These are phyloP conservation scores for Porphyrellus sp. DNA, from an alignment of 1,284 basidiomycete genomes.

Conservation along the genomic window DNA sequence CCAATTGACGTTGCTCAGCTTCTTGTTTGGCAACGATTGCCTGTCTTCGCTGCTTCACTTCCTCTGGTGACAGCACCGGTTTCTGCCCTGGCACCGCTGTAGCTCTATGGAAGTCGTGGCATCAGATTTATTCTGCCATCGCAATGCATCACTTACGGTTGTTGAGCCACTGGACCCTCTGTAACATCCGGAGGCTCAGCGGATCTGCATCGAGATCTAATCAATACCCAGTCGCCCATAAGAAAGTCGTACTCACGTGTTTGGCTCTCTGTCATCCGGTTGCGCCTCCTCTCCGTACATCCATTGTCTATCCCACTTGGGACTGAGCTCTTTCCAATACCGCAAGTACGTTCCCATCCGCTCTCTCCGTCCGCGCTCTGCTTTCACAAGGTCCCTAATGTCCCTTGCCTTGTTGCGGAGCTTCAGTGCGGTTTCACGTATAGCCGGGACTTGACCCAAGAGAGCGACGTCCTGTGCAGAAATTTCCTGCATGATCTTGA, in stretches of 20 bases:
- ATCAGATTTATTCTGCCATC: not conserved
- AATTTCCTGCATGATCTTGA: constrained; percentile 28
- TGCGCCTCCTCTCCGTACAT: constrained; percentile 20
- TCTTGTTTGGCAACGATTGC: constrained; percentile 19
- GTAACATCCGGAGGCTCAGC: not conserved
- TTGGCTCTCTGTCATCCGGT: not conserved
- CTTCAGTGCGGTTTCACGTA: constrained; percentile 20
- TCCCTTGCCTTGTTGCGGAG: constrained; percentile 24
- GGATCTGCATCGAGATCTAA: constrained; percentile 1
- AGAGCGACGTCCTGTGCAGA: constrained; percentile 18
- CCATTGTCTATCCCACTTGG: constrained; percentile 26
- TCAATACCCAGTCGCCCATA: not conserved
- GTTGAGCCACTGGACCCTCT: not conserved
- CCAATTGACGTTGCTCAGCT: constrained; percentile 18
- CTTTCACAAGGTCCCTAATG: constrained; percentile 24
- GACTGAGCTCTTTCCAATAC: constrained; percentile 29
- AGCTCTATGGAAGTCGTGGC: not conserved
- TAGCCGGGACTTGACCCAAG: constrained; percentile 9
- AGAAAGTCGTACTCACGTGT: constrained; percentile 5
- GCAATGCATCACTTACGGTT: constrained; percentile 3
- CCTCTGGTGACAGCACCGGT: constrained; percentile 3
- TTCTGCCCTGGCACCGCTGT: not conserved
- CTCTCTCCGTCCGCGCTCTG: constrained; percentile 25
- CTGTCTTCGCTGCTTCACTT: constrained; percentile 10
- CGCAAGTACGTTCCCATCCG: constrained; percentile 32